Percentiles rank a stretch among this genome's conserved stretches.
These are phyloP conservation scores for Lepidopterella palustris DNA, from an alignment of 495 filamentous ascomycete species.

Conservation along the genomic window DNA sequence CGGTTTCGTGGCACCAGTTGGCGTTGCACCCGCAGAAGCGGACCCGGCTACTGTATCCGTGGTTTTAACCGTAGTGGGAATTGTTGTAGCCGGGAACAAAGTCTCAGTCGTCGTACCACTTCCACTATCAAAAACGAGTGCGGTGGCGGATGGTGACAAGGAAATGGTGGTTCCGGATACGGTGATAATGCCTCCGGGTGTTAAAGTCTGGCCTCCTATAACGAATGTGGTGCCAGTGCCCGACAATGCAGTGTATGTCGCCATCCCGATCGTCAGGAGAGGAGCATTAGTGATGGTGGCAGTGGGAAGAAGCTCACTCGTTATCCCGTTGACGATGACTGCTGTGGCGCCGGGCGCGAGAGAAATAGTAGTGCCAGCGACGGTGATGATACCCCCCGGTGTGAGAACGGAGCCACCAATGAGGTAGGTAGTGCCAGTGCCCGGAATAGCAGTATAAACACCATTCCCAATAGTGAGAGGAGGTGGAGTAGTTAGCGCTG, in stretches of 20 bases:
- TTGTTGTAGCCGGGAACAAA: constrained; percentile 23
- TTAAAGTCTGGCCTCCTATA: constrained; percentile 32
- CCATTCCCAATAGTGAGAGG: constrained; percentile 32
- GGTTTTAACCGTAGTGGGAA: background rate
- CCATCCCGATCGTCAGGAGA: constrained; percentile 21
- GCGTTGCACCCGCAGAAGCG: background rate
- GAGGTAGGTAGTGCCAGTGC: constrained; percentile 28
- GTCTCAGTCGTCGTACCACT: constrained; percentile 8
- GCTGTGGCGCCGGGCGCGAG: constrained; percentile 27
- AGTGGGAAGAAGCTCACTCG: constrained; percentile 1
- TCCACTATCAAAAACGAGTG: constrained; percentile 22
- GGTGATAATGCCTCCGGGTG: constrained; percentile 35
- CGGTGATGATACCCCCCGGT: constrained; percentile 33
- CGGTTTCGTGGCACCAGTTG: background rate
- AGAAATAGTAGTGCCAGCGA: constrained; percentile 26
- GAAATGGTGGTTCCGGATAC: constrained; percentile 33
- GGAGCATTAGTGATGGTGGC: constrained; percentile 20
- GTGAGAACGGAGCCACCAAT: constrained; percentile 33
- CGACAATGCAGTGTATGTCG: constrained; percentile 24
- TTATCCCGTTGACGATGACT: constrained; percentile 26
- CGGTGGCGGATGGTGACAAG: constrained; percentile 29
- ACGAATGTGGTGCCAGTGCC: constrained; percentile 30
- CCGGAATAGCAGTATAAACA: constrained; percentile 30
- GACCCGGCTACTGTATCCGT: background rate
- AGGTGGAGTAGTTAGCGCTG: constrained; percentile 19